Conservation (phyloP, 768 basidiomycete species). For the Lentinula detonsa region DNA sequence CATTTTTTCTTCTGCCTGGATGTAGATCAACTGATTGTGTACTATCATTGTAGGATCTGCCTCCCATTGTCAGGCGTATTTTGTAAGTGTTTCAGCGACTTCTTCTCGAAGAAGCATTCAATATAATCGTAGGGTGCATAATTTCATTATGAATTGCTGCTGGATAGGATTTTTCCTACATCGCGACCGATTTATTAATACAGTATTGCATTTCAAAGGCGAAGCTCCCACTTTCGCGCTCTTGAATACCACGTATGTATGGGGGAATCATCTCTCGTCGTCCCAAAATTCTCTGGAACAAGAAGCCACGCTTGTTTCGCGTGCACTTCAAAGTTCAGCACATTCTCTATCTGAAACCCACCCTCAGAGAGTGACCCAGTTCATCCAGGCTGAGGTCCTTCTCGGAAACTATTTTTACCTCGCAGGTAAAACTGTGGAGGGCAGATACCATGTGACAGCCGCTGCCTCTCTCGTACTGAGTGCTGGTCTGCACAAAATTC, state of each 20-base stretch:
- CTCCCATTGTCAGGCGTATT: not conserved
- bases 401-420: constrained; percentile 48
- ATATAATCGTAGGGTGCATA: not conserved
- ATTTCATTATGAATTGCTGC: constrained; percentile 9
- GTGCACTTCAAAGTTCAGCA: constrained; percentile 31
- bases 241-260: constrained; percentile 31
- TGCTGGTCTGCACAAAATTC: not conserved
- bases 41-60: not conserved
- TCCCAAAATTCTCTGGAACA: constrained; percentile 16
- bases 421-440: constrained; percentile 37
- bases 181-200: constrained; percentile 26
- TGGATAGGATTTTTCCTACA: constrained; percentile 42
- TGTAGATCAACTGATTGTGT: not conserved
- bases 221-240: constrained; percentile 18
- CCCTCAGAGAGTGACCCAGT: constrained; percentile 30
- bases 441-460: constrained; percentile 43
- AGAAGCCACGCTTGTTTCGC: constrained; percentile 32
- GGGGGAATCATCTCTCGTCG: constrained; percentile 25
- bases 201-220: constrained; percentile 4
- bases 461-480: constrained; percentile 35
- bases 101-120: not conserved
- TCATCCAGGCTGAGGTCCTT: constrained; percentile 46
- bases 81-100: not conserved
- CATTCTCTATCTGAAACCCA: constrained; percentile 33
- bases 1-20: not conserved